Conservation (phyloP, 495 filamentous ascomycete species). For the Extremus antarcticus region DNA sequence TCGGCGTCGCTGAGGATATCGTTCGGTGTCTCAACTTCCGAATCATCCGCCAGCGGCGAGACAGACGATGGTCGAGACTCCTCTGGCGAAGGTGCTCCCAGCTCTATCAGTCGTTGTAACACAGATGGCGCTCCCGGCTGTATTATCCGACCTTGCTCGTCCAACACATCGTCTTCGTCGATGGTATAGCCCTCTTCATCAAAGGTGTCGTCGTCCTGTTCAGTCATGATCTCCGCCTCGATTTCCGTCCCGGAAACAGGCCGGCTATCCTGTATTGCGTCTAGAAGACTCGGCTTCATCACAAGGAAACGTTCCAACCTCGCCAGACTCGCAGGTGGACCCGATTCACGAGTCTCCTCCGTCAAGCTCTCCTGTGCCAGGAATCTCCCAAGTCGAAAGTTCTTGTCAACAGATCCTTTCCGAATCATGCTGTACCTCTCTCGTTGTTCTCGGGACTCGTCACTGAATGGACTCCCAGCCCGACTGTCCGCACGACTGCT, state of each 20-base stretch:
- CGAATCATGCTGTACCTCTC: slow-evolving; percentile 9
- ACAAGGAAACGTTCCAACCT: background rate
- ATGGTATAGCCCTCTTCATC: background rate
- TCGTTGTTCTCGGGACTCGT: slow-evolving; percentile 1
- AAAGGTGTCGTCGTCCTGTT: background rate
- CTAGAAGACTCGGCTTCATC: background rate
- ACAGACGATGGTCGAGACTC: background rate
- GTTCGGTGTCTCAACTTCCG: background rate
- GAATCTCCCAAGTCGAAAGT: slow-evolving; percentile 12
- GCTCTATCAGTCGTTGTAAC: background rate
- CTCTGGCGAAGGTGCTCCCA: too few species aligned
- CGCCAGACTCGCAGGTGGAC: background rate
- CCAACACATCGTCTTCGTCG: background rate
- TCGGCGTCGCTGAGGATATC: background rate
- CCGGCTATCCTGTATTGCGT: background rate
- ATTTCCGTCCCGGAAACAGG: background rate
- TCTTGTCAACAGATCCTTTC: slow-evolving; percentile 17
- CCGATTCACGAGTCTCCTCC: background rate
- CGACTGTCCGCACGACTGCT: slow-evolving; percentile 3
- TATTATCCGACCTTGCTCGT: background rate
- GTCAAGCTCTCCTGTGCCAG: background rate
- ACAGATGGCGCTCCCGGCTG: background rate
- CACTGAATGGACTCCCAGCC: background rate
- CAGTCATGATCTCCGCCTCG: background rate
- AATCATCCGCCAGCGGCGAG: background rate